Evolutionary conservation across 2,329 filamentous ascomycete species (phyloP), one percentile per base, ranked within the genome.

Genomic region (Ophiostoma australiae): DNA sequence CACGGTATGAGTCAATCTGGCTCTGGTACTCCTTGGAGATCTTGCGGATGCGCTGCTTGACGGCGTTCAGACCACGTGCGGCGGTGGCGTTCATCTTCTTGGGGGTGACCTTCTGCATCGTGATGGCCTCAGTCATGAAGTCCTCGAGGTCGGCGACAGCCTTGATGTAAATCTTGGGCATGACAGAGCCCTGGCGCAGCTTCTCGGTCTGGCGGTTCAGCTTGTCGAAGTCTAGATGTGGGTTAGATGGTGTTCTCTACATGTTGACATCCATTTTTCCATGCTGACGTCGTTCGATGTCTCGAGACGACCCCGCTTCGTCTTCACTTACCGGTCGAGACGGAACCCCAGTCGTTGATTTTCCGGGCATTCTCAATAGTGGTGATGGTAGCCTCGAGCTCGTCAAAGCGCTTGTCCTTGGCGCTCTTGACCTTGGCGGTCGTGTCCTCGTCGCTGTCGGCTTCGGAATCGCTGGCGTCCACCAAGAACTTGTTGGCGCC

Each of bases 21-120:
- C 87, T 84, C 78, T 92, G 88, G 82, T 94, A 94, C 75, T 98
- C 94, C 83, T 97, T 96, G 86, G 94, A 97, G 83, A 94, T 94
- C 88, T 97, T 98, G 88, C 94, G 94, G 84, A 99, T 93, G 83
- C 94, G 94, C 82, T 99, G 95, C 84, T 97, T 97, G 78, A 98
- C 92, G 74, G 94, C 93, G 81, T 98, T 99, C 78, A 99, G 87
- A 78, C 94, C 93, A 82, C 93, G 92, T 75, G 93, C 91, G 79
- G 94, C 96, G 78, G 90, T 95, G 73, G 94, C 93, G 83, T 97
- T 99, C 94, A 98, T 97, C 87, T 97, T 98, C 89, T 97, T 97
- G 74, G 90, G 89, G 2, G 92, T 91, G 76, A 96, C 91, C 85
- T 99, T 99, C 80, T 97, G 92, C 87, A 97, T 97, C 77, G 93